Base-by-base conservation (phyloP, 768 basidiomycete species). In the Agrocybe praecox region DNA sequence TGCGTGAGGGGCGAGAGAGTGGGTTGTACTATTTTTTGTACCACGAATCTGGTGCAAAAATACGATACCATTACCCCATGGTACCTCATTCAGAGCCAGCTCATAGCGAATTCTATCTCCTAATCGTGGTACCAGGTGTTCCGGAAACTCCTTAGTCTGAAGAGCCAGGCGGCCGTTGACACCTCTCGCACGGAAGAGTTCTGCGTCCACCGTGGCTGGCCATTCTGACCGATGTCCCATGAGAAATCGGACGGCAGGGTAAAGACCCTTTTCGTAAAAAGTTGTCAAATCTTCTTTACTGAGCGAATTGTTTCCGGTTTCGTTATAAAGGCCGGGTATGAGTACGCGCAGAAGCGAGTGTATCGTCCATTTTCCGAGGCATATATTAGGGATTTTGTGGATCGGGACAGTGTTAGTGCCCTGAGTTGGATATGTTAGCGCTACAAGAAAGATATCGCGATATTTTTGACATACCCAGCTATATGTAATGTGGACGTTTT, bases 21-120 rank as follows among this genome's bases (percentile, higher is more conserved):
- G 71, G 1, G 8, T 12, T 14, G 53, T 62, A 9, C 55, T 33
- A 12, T 62, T 48, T 34, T 75, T 75, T 0, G 62, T 46, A 0
- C 72, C 72, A 1, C 65, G 58, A 15, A 73, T 58, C 5, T 69
- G 69, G 34, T 72, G 68, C 2, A 73, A 60, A 23, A 74, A 59
- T 15, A 68, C 62, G 19, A 72, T 61, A 9, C 56, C 56, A 0
- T 15, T 3, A 0, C 59, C 66, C 70, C 66, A 71, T 0, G 45
- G 26, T 8, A 58, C 17, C 32, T 45, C 58, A 12, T 32, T 52
- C 6, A 47, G 29, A 0, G 10, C n/a, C 0, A 68, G 49, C 1
- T 53, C 6, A 0, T 15, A 19, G 14, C 68, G 65, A 19, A 74
- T 64, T 0, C 9, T 2, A 6, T 58, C 50, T 1, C 49, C 60